Evolutionary conservation across 176 grass and related monocot species (phyloP).

Genomic region (Carex myosuroides): DNA sequence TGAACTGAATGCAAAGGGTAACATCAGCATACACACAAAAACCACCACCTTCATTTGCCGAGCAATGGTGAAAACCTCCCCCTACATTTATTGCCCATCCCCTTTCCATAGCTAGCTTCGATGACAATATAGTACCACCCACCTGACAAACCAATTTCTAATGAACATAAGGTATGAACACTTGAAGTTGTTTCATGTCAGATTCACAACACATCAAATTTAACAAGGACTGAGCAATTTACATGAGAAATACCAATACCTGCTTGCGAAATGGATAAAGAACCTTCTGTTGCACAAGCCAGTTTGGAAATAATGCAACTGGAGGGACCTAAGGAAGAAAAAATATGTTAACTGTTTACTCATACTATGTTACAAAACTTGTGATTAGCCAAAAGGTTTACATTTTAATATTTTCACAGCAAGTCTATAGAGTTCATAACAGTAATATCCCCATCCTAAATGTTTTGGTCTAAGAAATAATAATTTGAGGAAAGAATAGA

Average conservation of each 20-base stretch:
- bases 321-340: slow-evolving; percentile 48
- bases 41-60: slow-evolving; percentile 62
- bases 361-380: neutral
- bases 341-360: neutral
- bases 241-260: slow-evolving; percentile 33
- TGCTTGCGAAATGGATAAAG: slow-evolving; percentile 72
- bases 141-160: slow-evolving; percentile 29
- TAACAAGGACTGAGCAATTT: neutral
- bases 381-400: neutral
- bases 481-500: neutral
- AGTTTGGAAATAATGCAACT: slow-evolving; percentile 64
- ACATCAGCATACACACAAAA: slow-evolving; percentile 81
- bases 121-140: slow-evolving; percentile 72
- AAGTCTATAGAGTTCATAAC: neutral
- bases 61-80: slow-evolving; percentile 97
- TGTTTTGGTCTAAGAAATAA: neutral
- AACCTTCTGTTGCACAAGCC: slow-evolving; percentile 60
- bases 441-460: neutral
- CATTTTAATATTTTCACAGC: neutral
- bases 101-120: slow-evolving; percentile 78
- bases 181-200: neutral
- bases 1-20: slow-evolving; percentile 63
- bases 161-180: neutral
- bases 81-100: slow-evolving; percentile 86
- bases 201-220: neutral